A percentile compares a stretch with the other conserved stretches of the same genome.
phyloP scores from a whole-genome alignment of 345 rosid species.

The Lepidium africanum region DNA sequence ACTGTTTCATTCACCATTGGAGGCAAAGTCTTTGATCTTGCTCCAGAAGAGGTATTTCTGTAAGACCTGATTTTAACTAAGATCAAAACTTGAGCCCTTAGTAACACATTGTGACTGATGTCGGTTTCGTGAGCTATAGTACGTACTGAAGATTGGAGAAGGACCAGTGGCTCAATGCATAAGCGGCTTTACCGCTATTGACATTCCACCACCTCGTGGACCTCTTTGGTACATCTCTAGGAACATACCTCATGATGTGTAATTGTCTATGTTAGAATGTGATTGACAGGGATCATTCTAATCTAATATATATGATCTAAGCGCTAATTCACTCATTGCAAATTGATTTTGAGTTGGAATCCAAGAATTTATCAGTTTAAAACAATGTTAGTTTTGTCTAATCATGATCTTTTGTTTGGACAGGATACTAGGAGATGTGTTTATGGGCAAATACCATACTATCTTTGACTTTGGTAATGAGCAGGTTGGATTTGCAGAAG shows the following conservation, averaged over 20 bases:
- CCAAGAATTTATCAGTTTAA: no score
- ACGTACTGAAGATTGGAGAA: constrained; percentile 68
- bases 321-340: no score
- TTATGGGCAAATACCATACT: constrained; percentile 78
- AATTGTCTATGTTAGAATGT: no score
- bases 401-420: background rate
- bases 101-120: background rate
- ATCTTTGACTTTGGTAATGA: constrained; percentile 77
- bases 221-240: constrained; percentile 62
- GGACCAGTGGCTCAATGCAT: constrained; percentile 74
- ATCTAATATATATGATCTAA: no score
- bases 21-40: constrained; percentile 55
- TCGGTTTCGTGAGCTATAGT: constrained; percentile 33
- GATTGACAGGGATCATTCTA: no score
- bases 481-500: constrained; percentile 81
- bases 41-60: constrained; percentile 51
- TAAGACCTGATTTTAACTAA: background rate
- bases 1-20: constrained; percentile 73
- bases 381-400: background rate
- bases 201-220: constrained; percentile 80
- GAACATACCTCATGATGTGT: no score
- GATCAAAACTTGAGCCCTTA: background rate
- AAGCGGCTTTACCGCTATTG: constrained; percentile 75
- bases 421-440: constrained; percentile 87
- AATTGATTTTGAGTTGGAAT: no score